Evolutionary conservation across 2,329 filamentous ascomycete species (phyloP), one percentile per base, ranked within the genome.

Genomic region (Fusarium chaquense): DNA sequence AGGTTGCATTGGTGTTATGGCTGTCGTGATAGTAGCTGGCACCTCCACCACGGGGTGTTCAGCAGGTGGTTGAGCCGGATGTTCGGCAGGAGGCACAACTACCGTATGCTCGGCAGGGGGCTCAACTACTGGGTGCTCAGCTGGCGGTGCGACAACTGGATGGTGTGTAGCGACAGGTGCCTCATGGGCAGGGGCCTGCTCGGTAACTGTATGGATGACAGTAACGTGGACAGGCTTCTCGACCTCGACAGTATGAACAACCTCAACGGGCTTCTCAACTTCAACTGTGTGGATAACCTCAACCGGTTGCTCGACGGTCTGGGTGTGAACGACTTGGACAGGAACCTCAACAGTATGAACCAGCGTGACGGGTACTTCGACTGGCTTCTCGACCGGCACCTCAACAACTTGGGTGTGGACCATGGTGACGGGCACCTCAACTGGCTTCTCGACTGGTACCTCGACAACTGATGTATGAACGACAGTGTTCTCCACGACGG

Each of bases 161-260:
- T 49, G 49, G 4, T 49, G 26, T 0, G 61, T 32, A 3, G 62
- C 40, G 3, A 22, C 38, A 2, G 62, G 45, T 13, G 55, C 28
- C 3, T 30, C 33, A 3, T 66, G 63, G 2, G 26, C 58, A 18
- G 58, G 35, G 3, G 58, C 43, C 32, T 54, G 22, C 9, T 53
- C 65, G 0, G 61, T 57, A 0, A 69, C 51, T 1, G 66, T 65
- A 4, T 69, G 50, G 3, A 60, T 43, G 3, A 62, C 60, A 24
- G 65, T 65, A 0, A 68, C 59, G 3, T 69, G 65, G 2, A 60
- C 65, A 1, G 65, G 60, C 53, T 69, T 62, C 36, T 53, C 62
- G 0, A 55, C 45, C 26, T 53, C 51, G 1, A 67, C 63, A 2
- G 65, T 67, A n/a, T 67, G 63, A 1, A 68, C 20, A 15, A 67